phyloP scores from a whole-genome alignment of 441 rosid species.

The Bruguiera hainesii region DNA sequence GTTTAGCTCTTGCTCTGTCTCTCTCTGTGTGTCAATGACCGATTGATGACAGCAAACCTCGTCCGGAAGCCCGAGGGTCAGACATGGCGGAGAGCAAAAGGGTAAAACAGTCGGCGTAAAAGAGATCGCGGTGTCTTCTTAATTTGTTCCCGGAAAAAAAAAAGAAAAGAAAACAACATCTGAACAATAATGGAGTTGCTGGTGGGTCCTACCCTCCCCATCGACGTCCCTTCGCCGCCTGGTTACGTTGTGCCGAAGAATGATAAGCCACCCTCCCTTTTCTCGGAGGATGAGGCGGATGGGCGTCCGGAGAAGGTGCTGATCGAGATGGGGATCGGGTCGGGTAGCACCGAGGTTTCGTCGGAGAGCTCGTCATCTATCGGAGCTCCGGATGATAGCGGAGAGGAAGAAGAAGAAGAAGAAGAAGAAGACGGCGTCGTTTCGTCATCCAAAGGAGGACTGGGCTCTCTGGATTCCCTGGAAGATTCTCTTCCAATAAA shows the following conservation, averaged over 20 bases:
- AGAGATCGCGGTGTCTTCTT: background rate
- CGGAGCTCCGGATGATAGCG: slow-evolving; percentile 52
- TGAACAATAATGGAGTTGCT: slow-evolving; percentile 43
- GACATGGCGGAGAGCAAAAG: slow-evolving; percentile 13
- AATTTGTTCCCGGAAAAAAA: too few species aligned
- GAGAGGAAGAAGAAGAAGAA: background rate
- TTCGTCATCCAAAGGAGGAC: background rate
- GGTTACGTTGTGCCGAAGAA: slow-evolving; percentile 24
- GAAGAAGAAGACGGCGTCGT: background rate
- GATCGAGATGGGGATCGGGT: slow-evolving; percentile 11
- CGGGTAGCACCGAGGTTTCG: slow-evolving; percentile 27
- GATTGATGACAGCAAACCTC: slow-evolving; percentile 29
- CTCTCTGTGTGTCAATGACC: background rate
- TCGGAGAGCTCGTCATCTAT: slow-evolving; percentile 64
- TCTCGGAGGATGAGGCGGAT: slow-evolving; percentile 27
- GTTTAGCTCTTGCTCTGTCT: background rate
- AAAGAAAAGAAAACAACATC: background rate
- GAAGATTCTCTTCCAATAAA: background rate
- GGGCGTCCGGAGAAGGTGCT: background rate
- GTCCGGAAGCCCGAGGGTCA: background rate
- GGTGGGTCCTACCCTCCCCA: slow-evolving; percentile 46
- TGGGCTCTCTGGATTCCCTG: background rate
- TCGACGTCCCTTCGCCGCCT: slow-evolving; percentile 32
- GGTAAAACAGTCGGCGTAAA: slow-evolving; percentile 6
- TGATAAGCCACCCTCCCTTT: slow-evolving; percentile 24